Base-by-base conservation (phyloP, 176 grass and related monocot genomes). In the Puya raimondii region DNA sequence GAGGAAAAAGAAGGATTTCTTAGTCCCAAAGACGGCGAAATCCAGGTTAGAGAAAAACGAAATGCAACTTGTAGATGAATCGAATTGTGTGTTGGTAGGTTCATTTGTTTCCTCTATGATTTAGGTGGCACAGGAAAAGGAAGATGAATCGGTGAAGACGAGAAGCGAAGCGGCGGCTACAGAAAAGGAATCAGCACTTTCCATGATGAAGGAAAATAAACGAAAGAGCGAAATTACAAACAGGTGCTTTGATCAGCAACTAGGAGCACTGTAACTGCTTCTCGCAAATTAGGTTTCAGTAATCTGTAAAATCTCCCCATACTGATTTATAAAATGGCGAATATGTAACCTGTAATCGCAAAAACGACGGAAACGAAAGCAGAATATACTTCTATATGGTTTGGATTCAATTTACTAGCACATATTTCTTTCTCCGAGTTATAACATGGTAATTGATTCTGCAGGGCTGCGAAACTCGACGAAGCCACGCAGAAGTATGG, bases 381-480 rank as follows among this genome's bases (percentile, higher is more conserved):
- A 4, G 33, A 42, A 6, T 33, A 33, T 33, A 33, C 29, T 33
- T 33, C 29, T 33, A 33, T 33, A 33, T 33, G 29, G 3, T 33
- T 33, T 33, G 29, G 29, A 33, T 33, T 33, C 4, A 5, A 33
- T 33, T 33, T 33, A 33, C 29, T 33, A 53, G 16, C 16, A 0
- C 71, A 74, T 79, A 12, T 67, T 22, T 76, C 21, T 73, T 83
- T 69, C 70, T 68, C 5, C 66, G 20, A 84, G 80, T 59, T 73
- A 47, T 73, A 65, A 9, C 69, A 66, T 74, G 66, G 49, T 13
- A 50, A 74, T 57, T 79, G 70, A 53, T 73, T 67, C 76, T 50
- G 64, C 63, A 76, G 68, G 64, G 58, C 68, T 73, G 64, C n/a
- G 65, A 64, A 26, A 16, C 49, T 64, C 25, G 65, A 76, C 21